phyloP scores from a whole-genome alignment of 2,329 filamentous ascomycete species.

The Trichoderma brevicompactum region DNA sequence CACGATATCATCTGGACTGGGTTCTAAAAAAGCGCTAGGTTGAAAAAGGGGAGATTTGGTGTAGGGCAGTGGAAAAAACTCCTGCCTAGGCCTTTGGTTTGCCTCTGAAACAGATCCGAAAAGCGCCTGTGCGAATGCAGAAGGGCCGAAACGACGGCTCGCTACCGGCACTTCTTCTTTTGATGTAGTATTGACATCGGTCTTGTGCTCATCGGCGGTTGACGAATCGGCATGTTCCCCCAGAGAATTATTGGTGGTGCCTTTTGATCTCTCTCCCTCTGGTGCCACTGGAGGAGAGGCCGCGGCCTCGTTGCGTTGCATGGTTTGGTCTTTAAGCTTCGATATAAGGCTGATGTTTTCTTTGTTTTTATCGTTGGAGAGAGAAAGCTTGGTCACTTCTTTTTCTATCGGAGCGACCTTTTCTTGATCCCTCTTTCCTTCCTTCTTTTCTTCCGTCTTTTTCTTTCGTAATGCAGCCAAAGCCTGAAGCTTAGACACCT shows the following conservation, averaged over 20 bases:
- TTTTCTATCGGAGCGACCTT: constrained; percentile 36
- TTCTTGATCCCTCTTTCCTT: constrained; percentile 55
- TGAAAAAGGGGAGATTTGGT: constrained; percentile 54
- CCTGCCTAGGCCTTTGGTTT: constrained; percentile 37
- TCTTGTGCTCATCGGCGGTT: background rate
- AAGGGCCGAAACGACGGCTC: constrained; percentile 46
- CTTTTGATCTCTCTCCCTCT: background rate
- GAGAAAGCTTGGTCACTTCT: constrained; percentile 41
- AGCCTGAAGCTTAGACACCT: constrained; percentile 88
- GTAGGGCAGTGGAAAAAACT: constrained; percentile 54
- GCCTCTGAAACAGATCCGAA: constrained; percentile 49
- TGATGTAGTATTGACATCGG: background rate
- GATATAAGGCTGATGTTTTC: constrained; percentile 35
- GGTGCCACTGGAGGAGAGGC: background rate
- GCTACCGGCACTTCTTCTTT: constrained; percentile 30
- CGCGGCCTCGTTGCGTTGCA: background rate
- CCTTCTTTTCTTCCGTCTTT: constrained; percentile 71
- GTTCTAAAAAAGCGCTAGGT: constrained; percentile 73
- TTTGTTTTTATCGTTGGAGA: constrained; percentile 38
- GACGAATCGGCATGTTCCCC: background rate
- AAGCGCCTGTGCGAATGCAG: constrained; percentile 60
- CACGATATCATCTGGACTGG: constrained; percentile 91
- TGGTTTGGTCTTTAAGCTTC: background rate
- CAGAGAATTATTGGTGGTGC: background rate
- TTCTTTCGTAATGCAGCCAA: constrained; percentile 85